Conservation (phyloP, 2,329 filamentous ascomycete species). For the Pezicula rhizophila region DNA sequence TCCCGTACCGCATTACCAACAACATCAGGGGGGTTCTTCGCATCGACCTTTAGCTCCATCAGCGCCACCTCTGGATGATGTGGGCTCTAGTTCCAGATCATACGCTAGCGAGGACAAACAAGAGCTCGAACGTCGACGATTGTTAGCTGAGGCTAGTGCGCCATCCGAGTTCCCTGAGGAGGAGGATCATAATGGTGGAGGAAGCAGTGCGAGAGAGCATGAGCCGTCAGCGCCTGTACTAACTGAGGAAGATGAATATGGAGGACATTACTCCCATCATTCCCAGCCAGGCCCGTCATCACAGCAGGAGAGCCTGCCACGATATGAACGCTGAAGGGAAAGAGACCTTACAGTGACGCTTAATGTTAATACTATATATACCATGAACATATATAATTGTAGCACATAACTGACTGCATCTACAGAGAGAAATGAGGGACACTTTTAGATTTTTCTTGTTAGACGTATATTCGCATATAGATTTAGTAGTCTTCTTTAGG, state of each 20-base stretch:
- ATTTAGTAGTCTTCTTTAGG: too few species aligned
- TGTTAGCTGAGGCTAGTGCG: conserved; percentile 46
- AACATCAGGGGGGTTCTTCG: not conserved
- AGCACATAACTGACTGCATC: too few species aligned
- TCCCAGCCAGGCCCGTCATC: conserved; percentile 3
- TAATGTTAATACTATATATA: not conserved
- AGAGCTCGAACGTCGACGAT: conserved; percentile 54
- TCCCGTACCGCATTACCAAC: conserved; percentile 8
- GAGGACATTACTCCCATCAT: conserved; percentile 13
- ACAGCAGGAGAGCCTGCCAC: conserved; percentile 22
- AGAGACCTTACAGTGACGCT: not conserved
- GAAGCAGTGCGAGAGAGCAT: conserved; percentile 18
- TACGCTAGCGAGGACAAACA: conserved; percentile 59
- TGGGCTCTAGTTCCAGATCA: conserved; percentile 13
- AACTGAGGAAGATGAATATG: conserved; percentile 48
- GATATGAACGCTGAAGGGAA: conserved; percentile 23
- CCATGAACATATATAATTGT: not conserved
- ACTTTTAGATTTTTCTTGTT: too few species aligned
- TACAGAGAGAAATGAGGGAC: too few species aligned
- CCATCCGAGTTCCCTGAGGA: conserved; percentile 49
- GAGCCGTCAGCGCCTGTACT: conserved; percentile 54
- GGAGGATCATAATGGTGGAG: conserved; percentile 25
- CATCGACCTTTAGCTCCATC: conserved; percentile 8
- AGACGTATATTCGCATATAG: too few species aligned
- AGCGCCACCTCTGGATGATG: conserved; percentile 17